A percentile compares a stretch with the other conserved stretches of the same genome.
These are phyloP conservation scores for Apiospora sp. DNA, from an alignment of 2,329 filamentous ascomycete species.

Conservation along the genomic window DNA sequence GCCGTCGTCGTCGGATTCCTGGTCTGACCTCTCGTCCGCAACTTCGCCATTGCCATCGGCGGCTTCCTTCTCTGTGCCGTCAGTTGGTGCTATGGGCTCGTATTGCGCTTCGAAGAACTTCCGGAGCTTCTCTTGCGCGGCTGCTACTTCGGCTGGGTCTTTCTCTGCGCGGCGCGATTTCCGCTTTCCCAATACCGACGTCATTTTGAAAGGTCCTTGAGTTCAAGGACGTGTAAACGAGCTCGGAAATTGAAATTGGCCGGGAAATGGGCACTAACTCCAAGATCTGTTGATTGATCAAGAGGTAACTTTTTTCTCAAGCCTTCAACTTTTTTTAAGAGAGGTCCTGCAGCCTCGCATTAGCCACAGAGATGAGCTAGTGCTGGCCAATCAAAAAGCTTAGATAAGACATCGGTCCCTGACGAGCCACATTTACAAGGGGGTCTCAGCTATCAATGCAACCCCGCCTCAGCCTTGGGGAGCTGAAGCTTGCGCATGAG, in stretches of 20 bases:
- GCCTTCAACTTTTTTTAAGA: background rate
- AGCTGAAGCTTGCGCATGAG: background rate
- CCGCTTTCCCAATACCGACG: conserved; percentile 55
- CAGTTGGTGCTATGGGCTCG: conserved; percentile 66
- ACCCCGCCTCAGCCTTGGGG: conserved; percentile 36
- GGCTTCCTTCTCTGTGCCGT: conserved; percentile 35
- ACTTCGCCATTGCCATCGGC: conserved; percentile 45
- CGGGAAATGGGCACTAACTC: background rate
- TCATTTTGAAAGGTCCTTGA: background rate
- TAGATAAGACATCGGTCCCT: background rate
- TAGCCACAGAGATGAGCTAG: background rate
- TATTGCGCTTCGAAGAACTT: conserved; percentile 91
- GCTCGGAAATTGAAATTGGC: background rate
- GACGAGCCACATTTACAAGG: background rate
- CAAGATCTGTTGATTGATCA: background rate
- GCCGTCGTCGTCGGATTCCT: conserved; percentile 37
- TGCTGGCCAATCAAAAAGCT: background rate
- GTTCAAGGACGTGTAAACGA: background rate
- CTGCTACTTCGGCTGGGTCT: conserved; percentile 49
- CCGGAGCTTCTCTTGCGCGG: conserved; percentile 78
- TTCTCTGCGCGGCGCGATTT: conserved; percentile 45
- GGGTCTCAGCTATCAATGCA: conserved; percentile 22
- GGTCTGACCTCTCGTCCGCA: conserved; percentile 38
- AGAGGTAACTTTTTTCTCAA: background rate
- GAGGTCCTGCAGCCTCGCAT: conserved; percentile 4